A percentile compares a stretch with the other conserved stretches of the same genome.
Conservation (phyloP, 768 basidiomycete genomes). For the Porphyrellus cyaneotinctus region DNA sequence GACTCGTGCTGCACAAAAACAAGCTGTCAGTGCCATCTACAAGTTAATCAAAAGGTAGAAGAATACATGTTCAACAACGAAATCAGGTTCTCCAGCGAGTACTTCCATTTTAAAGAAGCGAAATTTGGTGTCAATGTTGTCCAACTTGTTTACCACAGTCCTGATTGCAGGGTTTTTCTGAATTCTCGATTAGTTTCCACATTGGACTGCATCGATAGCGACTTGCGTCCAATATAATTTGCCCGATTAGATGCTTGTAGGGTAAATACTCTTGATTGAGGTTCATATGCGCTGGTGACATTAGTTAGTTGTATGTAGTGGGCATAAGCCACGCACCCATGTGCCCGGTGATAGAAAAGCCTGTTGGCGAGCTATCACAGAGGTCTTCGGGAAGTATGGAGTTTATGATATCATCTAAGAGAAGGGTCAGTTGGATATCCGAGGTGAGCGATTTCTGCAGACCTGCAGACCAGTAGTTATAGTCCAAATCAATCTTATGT, state of each 20-base stretch:
- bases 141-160: slow-evolving; percentile 95
- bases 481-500: slow-evolving; percentile 64
- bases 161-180: slow-evolving; percentile 83
- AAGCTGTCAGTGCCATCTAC: not conserved
- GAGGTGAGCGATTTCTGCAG: slow-evolving; percentile 3
- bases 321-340: slow-evolving; percentile 56
- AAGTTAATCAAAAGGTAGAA: not conserved
- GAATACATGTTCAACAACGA: slow-evolving; percentile 80
- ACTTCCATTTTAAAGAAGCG: slow-evolving; percentile 97
- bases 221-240: slow-evolving; percentile 86
- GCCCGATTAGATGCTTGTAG: slow-evolving; percentile 86
- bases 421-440: not conserved
- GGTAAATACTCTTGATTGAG: slow-evolving; percentile 87
- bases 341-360: slow-evolving; percentile 88
- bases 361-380: slow-evolving; percentile 73
- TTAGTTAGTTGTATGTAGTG: slow-evolving; percentile 1
- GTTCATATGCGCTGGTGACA: slow-evolving; percentile 77
- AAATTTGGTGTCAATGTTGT: slow-evolving; percentile 80
- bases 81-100: slow-evolving; percentile 85
- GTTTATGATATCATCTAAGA: slow-evolving; percentile 76
- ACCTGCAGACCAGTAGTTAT: slow-evolving; percentile 90
- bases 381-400: slow-evolving; percentile 78
- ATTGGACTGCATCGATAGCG: not conserved
- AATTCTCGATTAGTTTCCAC: slow-evolving; percentile 6
- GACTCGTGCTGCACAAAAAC: slow-evolving; percentile 62